Percentiles rank a stretch among this genome's conserved stretches.
phyloP scores from a whole-genome alignment of 257 asterid species.

The Petrea volubilis region DNA sequence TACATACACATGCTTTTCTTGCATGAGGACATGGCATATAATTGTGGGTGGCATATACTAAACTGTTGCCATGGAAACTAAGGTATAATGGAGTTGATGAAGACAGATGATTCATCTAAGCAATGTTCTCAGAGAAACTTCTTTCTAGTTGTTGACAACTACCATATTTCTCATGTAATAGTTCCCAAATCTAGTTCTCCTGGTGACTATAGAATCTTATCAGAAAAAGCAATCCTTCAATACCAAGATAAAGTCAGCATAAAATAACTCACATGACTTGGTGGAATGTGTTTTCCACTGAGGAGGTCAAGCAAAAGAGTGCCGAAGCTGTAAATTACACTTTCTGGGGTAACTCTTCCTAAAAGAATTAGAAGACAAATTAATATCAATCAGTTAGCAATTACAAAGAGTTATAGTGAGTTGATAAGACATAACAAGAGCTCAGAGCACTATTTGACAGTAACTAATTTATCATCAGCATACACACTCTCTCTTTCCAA shows the following conservation, averaged over 20 bases:
- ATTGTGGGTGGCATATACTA: background rate
- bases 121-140: background rate
- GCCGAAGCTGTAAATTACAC: slow-evolving; percentile 62
- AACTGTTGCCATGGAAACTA: background rate
- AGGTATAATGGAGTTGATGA: too few relatives aligned
- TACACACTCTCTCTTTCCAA: background rate
- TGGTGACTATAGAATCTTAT: background rate
- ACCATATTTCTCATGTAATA: background rate
- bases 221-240: background rate
- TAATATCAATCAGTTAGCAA: background rate
- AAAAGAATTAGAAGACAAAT: background rate
- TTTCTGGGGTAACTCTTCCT: slow-evolving; percentile 62
- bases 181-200: background rate
- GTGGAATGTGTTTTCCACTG: slow-evolving; percentile 65
- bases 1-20: background rate
- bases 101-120: too few relatives aligned
- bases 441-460: background rate
- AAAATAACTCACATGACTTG: slow-evolving; percentile 45
- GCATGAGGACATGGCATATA: background rate
- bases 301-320: slow-evolving; percentile 65
- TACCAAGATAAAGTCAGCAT: background rate
- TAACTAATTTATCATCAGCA: background rate
- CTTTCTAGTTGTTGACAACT: background rate
- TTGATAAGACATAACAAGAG: background rate
- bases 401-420: background rate